Conservation (phyloP, 805 yeast genomes). For the Spathaspora arborariae region DNA sequence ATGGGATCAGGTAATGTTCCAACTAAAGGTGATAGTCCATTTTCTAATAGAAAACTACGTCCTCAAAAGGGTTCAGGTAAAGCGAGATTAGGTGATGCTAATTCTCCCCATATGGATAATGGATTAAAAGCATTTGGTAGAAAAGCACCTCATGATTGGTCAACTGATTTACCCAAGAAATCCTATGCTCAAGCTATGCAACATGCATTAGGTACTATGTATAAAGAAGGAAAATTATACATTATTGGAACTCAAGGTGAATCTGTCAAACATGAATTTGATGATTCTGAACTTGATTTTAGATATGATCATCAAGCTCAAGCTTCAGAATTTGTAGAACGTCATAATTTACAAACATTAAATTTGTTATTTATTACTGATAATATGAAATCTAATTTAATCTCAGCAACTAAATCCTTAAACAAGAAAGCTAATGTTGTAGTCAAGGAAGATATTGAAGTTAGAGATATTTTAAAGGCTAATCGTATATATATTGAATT, state of each 20-base stretch:
- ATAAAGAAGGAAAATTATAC: conserved; percentile 66
- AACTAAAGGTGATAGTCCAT: conserved; percentile 83
- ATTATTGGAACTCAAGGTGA: conserved; percentile 54
- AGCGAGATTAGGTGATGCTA: conserved; percentile 95
- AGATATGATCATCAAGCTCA: not conserved
- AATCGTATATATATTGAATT: conserved; percentile 70
- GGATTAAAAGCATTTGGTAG: conserved; percentile 90
- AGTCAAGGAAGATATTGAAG: conserved; percentile 74
- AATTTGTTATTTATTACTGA: conserved; percentile 67
- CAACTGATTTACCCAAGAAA: conserved; percentile 70
- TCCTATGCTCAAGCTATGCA: conserved; percentile 74
- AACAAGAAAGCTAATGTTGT: conserved; percentile 54
- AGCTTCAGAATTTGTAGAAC: conserved; percentile 31
- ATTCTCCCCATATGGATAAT: conserved; percentile 85
- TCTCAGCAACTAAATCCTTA: conserved; percentile 51
- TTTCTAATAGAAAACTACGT: conserved; percentile 73
- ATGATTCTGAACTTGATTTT: conserved; percentile 10
- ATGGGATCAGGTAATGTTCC: conserved; percentile 88
- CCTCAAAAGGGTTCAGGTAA: conserved; percentile 94
- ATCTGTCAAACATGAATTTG: conserved; percentile 13
- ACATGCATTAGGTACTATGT: conserved; percentile 78
- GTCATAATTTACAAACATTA: conserved; percentile 47
- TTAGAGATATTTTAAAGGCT: conserved; percentile 79
- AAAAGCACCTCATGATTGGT: conserved; percentile 84
- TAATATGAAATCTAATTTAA: conserved; percentile 55